Evolutionary conservation across 768 basidiomycete species (phyloP).

Genomic region (Coprinopsis marcescibilis): DNA sequence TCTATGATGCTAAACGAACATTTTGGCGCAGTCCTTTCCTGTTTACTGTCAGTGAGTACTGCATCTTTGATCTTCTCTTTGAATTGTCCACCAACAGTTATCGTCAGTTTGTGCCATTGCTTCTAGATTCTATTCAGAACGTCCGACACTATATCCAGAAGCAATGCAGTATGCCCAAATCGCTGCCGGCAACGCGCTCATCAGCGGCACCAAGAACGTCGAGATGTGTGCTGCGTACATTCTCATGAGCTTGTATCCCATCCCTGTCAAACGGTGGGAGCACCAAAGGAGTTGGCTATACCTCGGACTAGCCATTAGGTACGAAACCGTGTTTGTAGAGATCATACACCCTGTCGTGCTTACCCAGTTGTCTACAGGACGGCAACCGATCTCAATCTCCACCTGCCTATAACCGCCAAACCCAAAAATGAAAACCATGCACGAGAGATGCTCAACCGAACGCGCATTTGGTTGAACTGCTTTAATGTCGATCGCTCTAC

Average conservation of each 20-base stretch:
- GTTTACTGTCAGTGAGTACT: slow-evolving; percentile 78
- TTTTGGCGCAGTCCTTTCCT: slow-evolving; percentile 85
- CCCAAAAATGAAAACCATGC: slow-evolving; percentile 77
- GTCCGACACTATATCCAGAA: slow-evolving; percentile 63
- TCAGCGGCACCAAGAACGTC: slow-evolving; percentile 72
- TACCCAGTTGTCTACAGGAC: slow-evolving; percentile 41
- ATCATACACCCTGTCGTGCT: slow-evolving; percentile 1
- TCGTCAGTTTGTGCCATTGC: slow-evolving; percentile 80
- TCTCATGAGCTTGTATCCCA: slow-evolving; percentile 68
- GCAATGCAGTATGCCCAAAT: slow-evolving; percentile 72
- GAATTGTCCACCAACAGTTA: neutral
- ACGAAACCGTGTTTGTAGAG: neutral
- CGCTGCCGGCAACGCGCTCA: slow-evolving; percentile 72
- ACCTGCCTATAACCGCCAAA: slow-evolving; percentile 67
- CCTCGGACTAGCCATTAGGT: slow-evolving; percentile 86
- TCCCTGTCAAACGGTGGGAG: slow-evolving; percentile 77
- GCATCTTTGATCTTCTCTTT: neutral
- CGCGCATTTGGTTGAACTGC: slow-evolving; percentile 86
- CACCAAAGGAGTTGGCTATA: slow-evolving; percentile 89
- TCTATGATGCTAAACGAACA: slow-evolving; percentile 80
- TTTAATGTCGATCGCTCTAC: slow-evolving; percentile 89
- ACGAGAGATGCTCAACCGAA: slow-evolving; percentile 84
- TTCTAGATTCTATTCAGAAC: slow-evolving; percentile 71
- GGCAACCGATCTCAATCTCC: slow-evolving; percentile 86
- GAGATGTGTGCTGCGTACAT: slow-evolving; percentile 85